Evolutionary conservation across 805 yeast species (phyloP), one percentile per base, ranked within the genome.

Genomic region (Yamadazyma olivae): DNA sequence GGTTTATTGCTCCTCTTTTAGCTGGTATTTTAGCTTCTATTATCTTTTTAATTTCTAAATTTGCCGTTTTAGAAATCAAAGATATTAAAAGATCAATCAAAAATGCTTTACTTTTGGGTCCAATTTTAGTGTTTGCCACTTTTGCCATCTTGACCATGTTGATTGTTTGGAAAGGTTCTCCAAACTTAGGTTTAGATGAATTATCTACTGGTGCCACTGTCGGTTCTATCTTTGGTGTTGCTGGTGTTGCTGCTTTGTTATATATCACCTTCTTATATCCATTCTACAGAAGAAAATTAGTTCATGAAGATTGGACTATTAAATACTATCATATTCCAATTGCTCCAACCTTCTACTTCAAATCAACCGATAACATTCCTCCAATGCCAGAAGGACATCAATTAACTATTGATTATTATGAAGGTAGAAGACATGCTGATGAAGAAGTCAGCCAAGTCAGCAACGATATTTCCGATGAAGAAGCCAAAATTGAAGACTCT

Each of bases 101-200:
- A 57, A 69, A 75, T 45, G 88, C 81, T 3, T 64, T 84, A 45
- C 26, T 67, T 6, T 53, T 78, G 29, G 77, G 79, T 44, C 90
- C 89, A 8, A 35, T 71, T 17, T 70, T 81, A 54, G 82, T 83
- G 15, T 81, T 74, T 45, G 52, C 67, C 25, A 74, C 86, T 17
- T 77, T 79, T 39, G 56, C 80, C 27, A 71, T 82, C 33, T 68
- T 83, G 49, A 80, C 89, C 40, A 81, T 84, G 84, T 71, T 82
- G 58, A 78, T 83, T 53, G 86, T 80, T 25, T 81, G 86, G 85
- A 82, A 83, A 56, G 90, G 89, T 49, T 81, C 90, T 37, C 88
- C 90, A 49, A 71, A 72, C 45, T 70, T 83, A 48, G 61, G 76
- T 18, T 66, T 83, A 50, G 67, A 75, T 44, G 52, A 75, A 6